A percentile compares a stretch with the other conserved stretches of the same genome.
Evolutionary conservation across 1,284 basidiomycete genomes (phyloP).

Genomic region (Melampsora americana): DNA sequence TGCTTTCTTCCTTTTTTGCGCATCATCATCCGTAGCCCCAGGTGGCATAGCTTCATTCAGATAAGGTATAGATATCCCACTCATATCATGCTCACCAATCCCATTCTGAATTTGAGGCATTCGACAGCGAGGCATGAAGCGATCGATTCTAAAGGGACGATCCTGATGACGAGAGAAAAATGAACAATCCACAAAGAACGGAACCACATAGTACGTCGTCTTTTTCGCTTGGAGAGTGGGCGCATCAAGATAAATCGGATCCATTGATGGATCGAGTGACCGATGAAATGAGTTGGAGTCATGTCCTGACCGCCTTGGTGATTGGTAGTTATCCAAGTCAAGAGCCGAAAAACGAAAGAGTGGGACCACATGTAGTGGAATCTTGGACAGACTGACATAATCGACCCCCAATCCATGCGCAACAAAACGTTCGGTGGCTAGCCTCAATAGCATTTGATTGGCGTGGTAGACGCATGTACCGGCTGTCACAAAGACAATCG

Average conservation of each 20-base stretch:
- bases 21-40: slow-evolving; percentile 40
- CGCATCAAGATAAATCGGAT: slow-evolving; percentile 48
- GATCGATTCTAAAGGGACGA: slow-evolving; percentile 77
- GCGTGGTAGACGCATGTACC: slow-evolving; percentile 93
- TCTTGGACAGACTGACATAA: slow-evolving; percentile 83
- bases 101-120: slow-evolving; percentile 94
- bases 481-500: slow-evolving; percentile 81
- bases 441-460: slow-evolving; percentile 78
- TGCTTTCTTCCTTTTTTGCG: slow-evolving; percentile 24
- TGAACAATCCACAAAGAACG: slow-evolving; percentile 67
- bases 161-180: slow-evolving; percentile 84
- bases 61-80: slow-evolving; percentile 76
- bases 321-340: slow-evolving; percentile 5
- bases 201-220: slow-evolving; percentile 52
- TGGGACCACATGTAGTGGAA: slow-evolving; percentile 77
- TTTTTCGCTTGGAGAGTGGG: slow-evolving; percentile 49
- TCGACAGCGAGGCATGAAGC: slow-evolving; percentile 84
- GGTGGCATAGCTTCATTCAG: slow-evolving; percentile 56
- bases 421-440: slow-evolving; percentile 92
- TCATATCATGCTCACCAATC: slow-evolving; percentile 79
- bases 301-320: slow-evolving; percentile 6
- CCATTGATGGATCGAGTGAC: slow-evolving; percentile 29
- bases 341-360: slow-evolving; percentile 52
- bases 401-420: slow-evolving; percentile 90
- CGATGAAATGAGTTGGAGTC: slow-evolving; percentile 10